Evolutionary conservation across 176 grass and related monocot genomes (phyloP), one percentile per base, ranked within the genome.

Genomic region (Dendrocalamus sinicus): DNA sequence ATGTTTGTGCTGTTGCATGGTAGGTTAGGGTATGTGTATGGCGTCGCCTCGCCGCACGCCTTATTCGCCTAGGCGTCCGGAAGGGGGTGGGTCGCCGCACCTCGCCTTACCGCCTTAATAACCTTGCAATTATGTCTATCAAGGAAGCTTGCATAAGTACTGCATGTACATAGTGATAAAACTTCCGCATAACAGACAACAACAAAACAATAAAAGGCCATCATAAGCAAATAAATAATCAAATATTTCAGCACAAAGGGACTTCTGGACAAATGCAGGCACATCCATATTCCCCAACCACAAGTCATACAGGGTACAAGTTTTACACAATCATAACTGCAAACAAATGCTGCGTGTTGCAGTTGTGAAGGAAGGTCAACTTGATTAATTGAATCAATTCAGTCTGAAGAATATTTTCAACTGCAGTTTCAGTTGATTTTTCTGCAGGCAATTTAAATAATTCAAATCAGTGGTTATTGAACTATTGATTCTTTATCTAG

Each of bases 391-490:
- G 20, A 17, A 74, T 74, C 47, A 35, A 6, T 24, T 75, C 46
- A 20, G 24, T 54, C 26, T 10, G 15, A 75, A 30, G 50, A 24
- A 75, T 70, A 73, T 73, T 28, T 15, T 54, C 48, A 8, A 3
- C 54, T 75, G 26, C 15, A 53, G 26, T 15, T 32, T 75, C 22
- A 75, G 15, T 75, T 75, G 14, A 35, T 75, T 75, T 75, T 54
- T 23, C 13, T 10, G 15, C 6, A 54, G 28, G 24, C 6, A 75
- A 54, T 23, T 28, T 17, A 51, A 52, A 12, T 3, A 47, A 43
- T 76, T 67, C 46, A 84, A 50, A 84, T 37, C n/a, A 3, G 35
- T 55, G 15, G 47, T 44, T 67, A 43, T 39, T 28, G 35, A 85
- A 45, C 16, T 67, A 12, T 26, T 68, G 20, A 66, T 17, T 66